Evolutionary conservation across 108 stramenopile genomes (phyloP), one percentile per base, ranked within the genome.

Genomic region (Cylindrotheca closterium): DNA sequence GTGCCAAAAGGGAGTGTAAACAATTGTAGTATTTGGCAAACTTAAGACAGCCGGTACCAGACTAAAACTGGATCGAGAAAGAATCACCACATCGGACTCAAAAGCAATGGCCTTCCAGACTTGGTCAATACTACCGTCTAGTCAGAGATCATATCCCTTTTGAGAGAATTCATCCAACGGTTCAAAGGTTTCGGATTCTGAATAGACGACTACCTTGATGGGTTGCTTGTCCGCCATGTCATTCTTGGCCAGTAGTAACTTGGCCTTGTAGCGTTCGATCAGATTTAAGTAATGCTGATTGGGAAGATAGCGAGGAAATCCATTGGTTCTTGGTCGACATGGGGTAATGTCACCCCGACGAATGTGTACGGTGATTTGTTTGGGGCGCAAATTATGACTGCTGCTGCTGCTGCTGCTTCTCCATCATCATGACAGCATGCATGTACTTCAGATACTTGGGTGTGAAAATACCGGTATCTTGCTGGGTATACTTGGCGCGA

Each of bases 1-100:
- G 28, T 65, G 27, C 74, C 66, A 68, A 54, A 58, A 78, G 7
- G 78, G 73, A 25, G 78, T 74, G 46, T 79, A 79, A 7, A 74
- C 49, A 4, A 79, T 56, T 15, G 23, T 58, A 10, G 24, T 51
- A 26, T 28, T 30, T n/a, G n/a, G n/a, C n/a, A n/a, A n/a, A 17
- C 30, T 58, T 18, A 74, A 15, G 30, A 79, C 28, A 1, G 78
- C 71, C 4, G 78, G 78, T 18, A 79, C 59, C 25, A 63, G 57
- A 10, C 70, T 60, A 59, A 79, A 79, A 24, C 52, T 61, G 27
- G 55, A 58, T 57, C 61, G 67, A 10, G 73, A 69, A 60, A 79
- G 32, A 25, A 79, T 70, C 47, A 79, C 26, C 2, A 70, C 56
- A 55, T 79, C 73, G 10, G 68, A 55, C n/a, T n/a, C n/a, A 12